These are phyloP conservation scores for Metschnikowia cubensis DNA, from an alignment of 805 yeast species.

Conservation along the genomic window DNA sequence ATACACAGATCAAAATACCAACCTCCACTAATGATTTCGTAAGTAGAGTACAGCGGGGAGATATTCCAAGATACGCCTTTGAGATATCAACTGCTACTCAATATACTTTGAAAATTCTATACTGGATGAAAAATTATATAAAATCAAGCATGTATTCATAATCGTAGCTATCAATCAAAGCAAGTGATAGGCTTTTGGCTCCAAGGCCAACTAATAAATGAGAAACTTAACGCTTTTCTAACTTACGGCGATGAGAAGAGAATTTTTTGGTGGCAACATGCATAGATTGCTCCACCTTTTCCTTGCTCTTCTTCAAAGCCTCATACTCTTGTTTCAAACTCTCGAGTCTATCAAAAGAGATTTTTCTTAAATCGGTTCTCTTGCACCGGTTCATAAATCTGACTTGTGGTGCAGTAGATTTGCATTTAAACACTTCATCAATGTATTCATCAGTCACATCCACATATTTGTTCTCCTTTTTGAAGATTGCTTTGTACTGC, in stretches of 20 bases:
- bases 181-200: not conserved
- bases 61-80: too few species aligned
- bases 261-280: not conserved
- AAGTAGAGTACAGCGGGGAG: too few species aligned
- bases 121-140: too few species aligned
- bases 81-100: too few species aligned
- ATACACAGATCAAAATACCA: too few species aligned
- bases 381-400: not conserved
- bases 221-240: not conserved
- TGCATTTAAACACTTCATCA: not conserved
- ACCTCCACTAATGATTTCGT: too few species aligned
- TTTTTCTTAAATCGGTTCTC: not conserved
- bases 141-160: not conserved
- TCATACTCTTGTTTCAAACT: not conserved
- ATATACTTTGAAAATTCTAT: too few species aligned
- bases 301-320: not conserved
- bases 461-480: not conserved
- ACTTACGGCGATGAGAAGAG: not conserved
- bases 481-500: not conserved
- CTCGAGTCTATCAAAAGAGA: not conserved
- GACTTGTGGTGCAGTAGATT: not conserved
- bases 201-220: not conserved
- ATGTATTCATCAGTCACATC: not conserved
- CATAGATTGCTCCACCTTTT: not conserved
- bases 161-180: not conserved